Evolutionary conservation across 148 eudicot species (phyloP).

Genomic region (Cornus kousa): DNA sequence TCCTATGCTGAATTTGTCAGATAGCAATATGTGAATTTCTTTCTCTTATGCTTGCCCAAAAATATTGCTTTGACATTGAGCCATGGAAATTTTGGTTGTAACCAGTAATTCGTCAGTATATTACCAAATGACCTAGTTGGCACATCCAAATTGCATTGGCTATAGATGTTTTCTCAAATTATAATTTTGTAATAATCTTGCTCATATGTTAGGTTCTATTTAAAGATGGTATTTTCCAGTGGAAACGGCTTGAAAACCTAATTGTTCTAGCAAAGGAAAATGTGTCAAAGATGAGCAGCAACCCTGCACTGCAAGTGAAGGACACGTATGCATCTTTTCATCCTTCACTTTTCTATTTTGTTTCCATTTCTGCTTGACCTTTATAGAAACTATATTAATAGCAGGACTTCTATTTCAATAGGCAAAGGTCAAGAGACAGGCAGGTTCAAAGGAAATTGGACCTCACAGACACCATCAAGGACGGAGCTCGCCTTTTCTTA

Average conservation of each 20-base stretch:
- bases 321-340: constrained; percentile 40
- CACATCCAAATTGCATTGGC: not conserved
- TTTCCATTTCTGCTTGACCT: not conserved
- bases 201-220: constrained; percentile 70
- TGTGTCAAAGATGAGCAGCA: constrained; percentile 84
- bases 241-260: constrained; percentile 95
- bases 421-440: constrained; percentile 42
- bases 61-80: too few species aligned
- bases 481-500: constrained; percentile 83
- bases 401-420: constrained; percentile 16
- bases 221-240: constrained; percentile 91
- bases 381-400: too few species aligned
- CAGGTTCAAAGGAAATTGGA: constrained; percentile 61
- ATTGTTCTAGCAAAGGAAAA: constrained; percentile 91
- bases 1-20: not conserved
- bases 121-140: not conserved
- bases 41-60: too few species aligned
- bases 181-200: not conserved
- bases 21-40: not conserved
- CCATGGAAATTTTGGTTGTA: too few species aligned
- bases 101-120: not conserved
- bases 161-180: not conserved
- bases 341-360: not conserved
- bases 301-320: constrained; percentile 74
- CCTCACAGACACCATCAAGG: constrained; percentile 94